Conservation (phyloP, 257 asterid species). For the Capsicum baccatum region DNA sequence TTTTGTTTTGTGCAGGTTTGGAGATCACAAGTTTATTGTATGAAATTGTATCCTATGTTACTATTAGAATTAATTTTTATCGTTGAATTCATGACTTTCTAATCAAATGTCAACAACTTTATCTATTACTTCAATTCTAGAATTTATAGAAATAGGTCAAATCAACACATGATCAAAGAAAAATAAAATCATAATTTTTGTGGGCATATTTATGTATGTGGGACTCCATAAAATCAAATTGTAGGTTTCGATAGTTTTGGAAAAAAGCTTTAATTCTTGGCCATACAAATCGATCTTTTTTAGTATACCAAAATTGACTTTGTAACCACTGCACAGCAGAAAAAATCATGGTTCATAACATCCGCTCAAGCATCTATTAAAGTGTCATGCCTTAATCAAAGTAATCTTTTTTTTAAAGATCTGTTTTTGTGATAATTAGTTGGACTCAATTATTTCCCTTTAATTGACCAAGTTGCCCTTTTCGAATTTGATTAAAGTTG, state of each 20-base stretch:
- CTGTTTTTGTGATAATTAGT: not conserved
- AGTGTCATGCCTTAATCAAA: constrained; percentile 26
- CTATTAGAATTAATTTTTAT: too few species aligned
- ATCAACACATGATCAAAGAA: not conserved
- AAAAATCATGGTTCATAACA: constrained; percentile 35
- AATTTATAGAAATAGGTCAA: not conserved
- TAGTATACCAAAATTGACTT: constrained; percentile 38
- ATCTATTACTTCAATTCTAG: too few species aligned
- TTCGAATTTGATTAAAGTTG: not conserved
- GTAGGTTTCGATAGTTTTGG: constrained; percentile 27
- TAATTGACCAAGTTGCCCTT: not conserved
- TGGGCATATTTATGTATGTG: not conserved
- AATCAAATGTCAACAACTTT: too few species aligned
- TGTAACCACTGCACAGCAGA: constrained; percentile 35
- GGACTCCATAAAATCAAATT: constrained; percentile 10
- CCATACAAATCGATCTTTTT: constrained; percentile 40
- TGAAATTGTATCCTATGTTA: too few species aligned
- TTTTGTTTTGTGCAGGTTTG: too few species aligned
- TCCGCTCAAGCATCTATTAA: constrained; percentile 40
- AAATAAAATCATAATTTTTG: not conserved
- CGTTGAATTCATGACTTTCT: too few species aligned
- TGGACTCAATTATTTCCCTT: not conserved
- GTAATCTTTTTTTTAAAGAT: not conserved
- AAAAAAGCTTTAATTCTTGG: constrained; percentile 36
- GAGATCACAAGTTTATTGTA: too few species aligned